These are phyloP conservation scores for Aspergillus leporis DNA, from an alignment of 495 filamentous ascomycete species.

Conservation along the genomic window DNA sequence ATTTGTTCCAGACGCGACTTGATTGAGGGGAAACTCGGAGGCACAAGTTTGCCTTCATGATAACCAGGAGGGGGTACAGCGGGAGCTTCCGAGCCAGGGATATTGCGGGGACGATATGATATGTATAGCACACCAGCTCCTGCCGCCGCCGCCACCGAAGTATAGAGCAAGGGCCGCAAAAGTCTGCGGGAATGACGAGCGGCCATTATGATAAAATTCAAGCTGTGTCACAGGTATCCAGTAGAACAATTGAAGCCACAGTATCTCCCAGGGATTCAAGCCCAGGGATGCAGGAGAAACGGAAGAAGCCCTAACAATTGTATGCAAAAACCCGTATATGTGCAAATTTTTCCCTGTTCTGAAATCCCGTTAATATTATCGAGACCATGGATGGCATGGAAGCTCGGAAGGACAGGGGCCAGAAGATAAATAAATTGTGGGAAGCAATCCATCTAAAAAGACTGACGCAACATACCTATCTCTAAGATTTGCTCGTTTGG, in stretches of 20 bases:
- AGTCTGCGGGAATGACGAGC: conserved; percentile 57
- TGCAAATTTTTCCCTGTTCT: neutral
- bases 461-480: neutral
- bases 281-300: neutral
- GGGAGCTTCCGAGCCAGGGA: conserved; percentile 78
- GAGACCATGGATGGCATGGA: too few relatives aligned
- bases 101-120: conserved; percentile 80
- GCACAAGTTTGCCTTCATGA: conserved; percentile 73
- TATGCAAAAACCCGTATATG: neutral
- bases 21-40: conserved; percentile 77
- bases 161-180: conserved; percentile 61
- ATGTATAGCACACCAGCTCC: conserved; percentile 71
- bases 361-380: neutral
- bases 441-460: neutral
- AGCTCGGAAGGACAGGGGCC: neutral
- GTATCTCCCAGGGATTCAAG: neutral
- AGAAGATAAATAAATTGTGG: neutral
- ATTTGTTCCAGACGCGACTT: conserved; percentile 67
- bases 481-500: neutral
- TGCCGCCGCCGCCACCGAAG: conserved; percentile 54
- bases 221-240: neutral
- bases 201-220: conserved; percentile 49
- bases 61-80: conserved; percentile 81
- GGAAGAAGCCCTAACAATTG: neutral
- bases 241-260: neutral